Evolutionary conservation across 2,329 filamentous ascomycete genomes (phyloP).

Genomic region (Diaporthe humulicola): DNA sequence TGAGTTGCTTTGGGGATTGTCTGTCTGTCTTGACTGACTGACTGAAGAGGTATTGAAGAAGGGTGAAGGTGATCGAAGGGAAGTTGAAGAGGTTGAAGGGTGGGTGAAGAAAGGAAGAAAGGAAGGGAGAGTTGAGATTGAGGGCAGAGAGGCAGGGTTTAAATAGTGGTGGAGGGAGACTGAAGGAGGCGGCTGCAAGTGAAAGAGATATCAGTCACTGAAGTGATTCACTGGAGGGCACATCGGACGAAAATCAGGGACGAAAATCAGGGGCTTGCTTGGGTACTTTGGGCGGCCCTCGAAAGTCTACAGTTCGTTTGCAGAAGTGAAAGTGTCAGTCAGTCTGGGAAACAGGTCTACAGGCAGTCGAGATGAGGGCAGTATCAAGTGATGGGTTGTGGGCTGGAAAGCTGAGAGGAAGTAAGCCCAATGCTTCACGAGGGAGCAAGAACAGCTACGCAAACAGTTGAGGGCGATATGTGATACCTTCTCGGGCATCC

Average conservation of each 20-base stretch:
- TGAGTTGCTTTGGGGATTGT: not conserved
- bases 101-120: not conserved
- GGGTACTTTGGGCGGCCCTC: not conserved
- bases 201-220: not conserved
- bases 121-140: not conserved
- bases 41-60: not conserved
- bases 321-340: not conserved
- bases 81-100: not conserved
- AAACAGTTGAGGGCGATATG: no score
- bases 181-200: not conserved
- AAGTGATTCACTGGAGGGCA: not conserved
- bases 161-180: not conserved
- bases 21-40: slow-evolving; percentile 12
- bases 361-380: not conserved
- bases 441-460: not conserved
- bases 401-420: not conserved
- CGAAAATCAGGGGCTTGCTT: not conserved
- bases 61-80: not conserved
- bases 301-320: not conserved
- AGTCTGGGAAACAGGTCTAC: no score
- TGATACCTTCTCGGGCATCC: no score
- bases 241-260: not conserved
- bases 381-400: not conserved
- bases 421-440: not conserved
- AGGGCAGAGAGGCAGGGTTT: not conserved